These are phyloP conservation scores for Colletotrichum theobromicola DNA, from an alignment of 2,329 filamentous ascomycete species.

Conservation along the genomic window DNA sequence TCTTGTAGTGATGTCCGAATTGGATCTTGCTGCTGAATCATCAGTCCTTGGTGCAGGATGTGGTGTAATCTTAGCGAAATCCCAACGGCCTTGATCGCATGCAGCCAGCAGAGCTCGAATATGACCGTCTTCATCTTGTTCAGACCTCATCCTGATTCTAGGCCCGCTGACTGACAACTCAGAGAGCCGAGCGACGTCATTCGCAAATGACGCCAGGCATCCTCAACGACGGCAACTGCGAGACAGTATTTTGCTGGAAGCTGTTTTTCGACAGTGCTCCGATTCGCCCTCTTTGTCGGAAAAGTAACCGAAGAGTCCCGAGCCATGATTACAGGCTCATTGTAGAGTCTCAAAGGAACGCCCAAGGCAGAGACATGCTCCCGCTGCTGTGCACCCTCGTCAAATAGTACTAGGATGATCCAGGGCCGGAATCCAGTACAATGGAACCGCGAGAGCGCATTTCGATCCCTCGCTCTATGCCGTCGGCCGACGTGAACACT, in stretches of 20 bases:
- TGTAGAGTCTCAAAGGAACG: neutral
- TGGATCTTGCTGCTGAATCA: neutral
- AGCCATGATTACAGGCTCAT: neutral
- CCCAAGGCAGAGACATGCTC: neutral
- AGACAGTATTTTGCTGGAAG: neutral
- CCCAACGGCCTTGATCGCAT: conserved; percentile 12
- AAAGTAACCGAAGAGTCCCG: neutral
- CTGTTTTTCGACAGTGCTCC: neutral
- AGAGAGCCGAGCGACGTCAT: neutral
- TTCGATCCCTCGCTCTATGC: neutral
- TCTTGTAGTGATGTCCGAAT: neutral
- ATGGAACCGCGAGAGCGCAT: neutral
- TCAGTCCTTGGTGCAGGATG: neutral
- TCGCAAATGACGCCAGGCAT: neutral
- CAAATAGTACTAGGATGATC: neutral
- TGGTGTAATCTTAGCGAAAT: neutral
- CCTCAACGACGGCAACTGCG: neutral
- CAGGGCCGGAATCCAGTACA: neutral
- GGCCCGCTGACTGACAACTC: neutral
- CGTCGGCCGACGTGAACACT: neutral
- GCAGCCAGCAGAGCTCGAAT: neutral
- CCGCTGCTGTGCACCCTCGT: neutral
- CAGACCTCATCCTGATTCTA: neutral
- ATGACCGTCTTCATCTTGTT: neutral
- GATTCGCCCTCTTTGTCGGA: neutral